Conservation (phyloP, 345 rosid species). For the Punica granatum region DNA sequence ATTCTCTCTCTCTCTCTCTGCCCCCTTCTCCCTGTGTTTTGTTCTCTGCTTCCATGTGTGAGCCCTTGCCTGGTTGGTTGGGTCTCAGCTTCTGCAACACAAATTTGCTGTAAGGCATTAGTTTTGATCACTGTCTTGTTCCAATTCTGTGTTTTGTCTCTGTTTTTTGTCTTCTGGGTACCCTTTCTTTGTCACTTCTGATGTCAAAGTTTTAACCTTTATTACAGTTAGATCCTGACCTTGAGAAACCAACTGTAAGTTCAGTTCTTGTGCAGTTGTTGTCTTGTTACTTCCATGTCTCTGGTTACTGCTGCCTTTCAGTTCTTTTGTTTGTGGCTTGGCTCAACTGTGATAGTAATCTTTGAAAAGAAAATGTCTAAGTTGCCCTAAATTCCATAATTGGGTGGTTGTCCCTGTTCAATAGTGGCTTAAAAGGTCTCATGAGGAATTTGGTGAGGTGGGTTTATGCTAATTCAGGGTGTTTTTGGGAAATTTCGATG, state of each 20-base stretch:
- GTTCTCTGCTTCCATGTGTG: slow-evolving; percentile 11
- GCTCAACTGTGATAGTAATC: neutral
- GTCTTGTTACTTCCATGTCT: neutral
- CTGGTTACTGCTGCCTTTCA: neutral
- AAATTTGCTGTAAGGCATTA: slow-evolving; percentile 22
- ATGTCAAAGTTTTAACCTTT: slow-evolving; percentile 8
- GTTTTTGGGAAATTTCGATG: no score
- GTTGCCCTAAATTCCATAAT: neutral
- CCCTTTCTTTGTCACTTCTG: neutral
- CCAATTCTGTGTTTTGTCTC: neutral
- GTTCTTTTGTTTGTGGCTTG: neutral
- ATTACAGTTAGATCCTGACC: neutral
- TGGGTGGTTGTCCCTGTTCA: neutral
- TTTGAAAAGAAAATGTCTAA: neutral
- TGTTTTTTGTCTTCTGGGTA: neutral
- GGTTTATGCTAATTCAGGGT: neutral
- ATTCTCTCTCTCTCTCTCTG: slow-evolving; percentile 16
- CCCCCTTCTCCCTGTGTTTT: neutral
- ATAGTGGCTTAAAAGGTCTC: neutral
- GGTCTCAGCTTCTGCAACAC: slow-evolving; percentile 23
- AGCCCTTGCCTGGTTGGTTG: slow-evolving; percentile 21
- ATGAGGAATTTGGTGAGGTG: neutral
- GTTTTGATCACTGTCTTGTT: slow-evolving; percentile 4
- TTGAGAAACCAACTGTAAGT: neutral
- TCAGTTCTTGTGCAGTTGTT: neutral